Evolutionary conservation across 495 filamentous ascomycete genomes (phyloP), one percentile per base, ranked within the genome.

Genomic region (Diplogelasinospora grovesii): DNA sequence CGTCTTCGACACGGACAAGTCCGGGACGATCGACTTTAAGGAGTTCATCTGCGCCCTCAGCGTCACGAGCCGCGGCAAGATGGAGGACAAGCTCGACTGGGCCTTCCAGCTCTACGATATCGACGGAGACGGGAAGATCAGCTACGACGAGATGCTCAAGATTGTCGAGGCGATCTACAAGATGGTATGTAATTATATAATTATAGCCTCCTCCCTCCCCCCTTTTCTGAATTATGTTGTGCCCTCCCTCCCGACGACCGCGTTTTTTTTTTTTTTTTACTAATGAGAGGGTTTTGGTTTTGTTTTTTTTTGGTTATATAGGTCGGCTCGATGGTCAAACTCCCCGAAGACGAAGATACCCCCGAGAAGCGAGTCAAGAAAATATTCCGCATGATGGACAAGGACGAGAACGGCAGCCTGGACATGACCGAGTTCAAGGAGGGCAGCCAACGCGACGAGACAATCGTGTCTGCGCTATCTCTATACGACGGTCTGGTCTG

Each of bases 331-430:
- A 98, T 98, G 92, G 92, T 97, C 57, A 97, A 97, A 64, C 75
- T 98, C 20, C 93, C 93, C 26, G 86, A 95, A 61, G 92, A 98
- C 65, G 92, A 98, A 68, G 90, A 97, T 66, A 98, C 92, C 39
- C 92, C 92, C 15, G 89, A 98, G 70, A 98, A 98, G 73, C 86
- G 93, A 33, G 92, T 98, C 20, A 79, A 73, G 57, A 98, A 98
- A 71, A 98, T 98, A 63, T 98, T 98, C 70, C 79, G 85, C 52
- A 96, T 97, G 92, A 98, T 98, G 92, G 92, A 98, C 70, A 98
- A 98, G 71, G 92, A 98, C 59, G 89, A 98, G 70, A 96, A 97
- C 56, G 83, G 89, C 43, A 87, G 81, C 57, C 68, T 95, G 37
- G 83, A 92, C 64, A 86, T 95, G 75, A 81, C 89, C 36, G 92